Percentiles rank a stretch among this genome's conserved stretches.
phyloP scores from a whole-genome alignment of 2,329 filamentous ascomycete species.

The Xylariomycetidae sp. region DNA sequence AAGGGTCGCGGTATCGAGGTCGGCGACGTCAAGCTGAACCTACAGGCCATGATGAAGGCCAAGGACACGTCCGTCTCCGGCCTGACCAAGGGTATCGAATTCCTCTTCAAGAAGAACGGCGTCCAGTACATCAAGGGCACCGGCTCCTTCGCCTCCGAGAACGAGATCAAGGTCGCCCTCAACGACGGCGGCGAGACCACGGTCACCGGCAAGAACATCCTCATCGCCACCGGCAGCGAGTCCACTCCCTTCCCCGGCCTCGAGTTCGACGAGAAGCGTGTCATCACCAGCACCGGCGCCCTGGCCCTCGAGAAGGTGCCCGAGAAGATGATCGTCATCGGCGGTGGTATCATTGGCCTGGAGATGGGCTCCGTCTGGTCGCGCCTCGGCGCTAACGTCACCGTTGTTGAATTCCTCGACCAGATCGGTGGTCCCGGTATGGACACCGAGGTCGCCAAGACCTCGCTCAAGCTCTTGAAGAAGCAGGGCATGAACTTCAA shows the following conservation, averaged over 20 bases:
- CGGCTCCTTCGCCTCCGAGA: slow-evolving; percentile 78
- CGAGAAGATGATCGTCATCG: slow-evolving; percentile 95
- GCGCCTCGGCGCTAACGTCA: slow-evolving; percentile 86
- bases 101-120: slow-evolving; percentile 98
- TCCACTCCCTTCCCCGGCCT: slow-evolving; percentile 94
- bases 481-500: slow-evolving; percentile 99
- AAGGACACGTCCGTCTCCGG: slow-evolving; percentile 87
- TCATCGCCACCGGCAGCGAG: slow-evolving; percentile 95
- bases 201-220: slow-evolving; percentile 89
- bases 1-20: slow-evolving; percentile 97
- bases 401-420: slow-evolving; percentile 91
- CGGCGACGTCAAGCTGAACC: slow-evolving; percentile 92
- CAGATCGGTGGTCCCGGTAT: slow-evolving; percentile 98
- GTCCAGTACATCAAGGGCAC: slow-evolving; percentile 97
- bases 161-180: slow-evolving; percentile 86
- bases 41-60: slow-evolving; percentile 94
- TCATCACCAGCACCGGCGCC: slow-evolving; percentile 93
- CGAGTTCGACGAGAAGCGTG: slow-evolving; percentile 94
- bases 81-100: slow-evolving; percentile 96
- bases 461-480: slow-evolving; percentile 81
- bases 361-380: slow-evolving; percentile 99
- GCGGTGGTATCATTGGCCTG: slow-evolving; percentile 95
- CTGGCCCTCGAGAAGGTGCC: slow-evolving; percentile 85
- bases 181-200: slow-evolving; percentile 87
- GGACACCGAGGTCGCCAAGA: slow-evolving; percentile 90